Percentiles rank a stretch among this genome's conserved stretches.
Conservation (phyloP, 2,329 filamentous ascomycete species). For the Aureobasidium leucospermi region DNA sequence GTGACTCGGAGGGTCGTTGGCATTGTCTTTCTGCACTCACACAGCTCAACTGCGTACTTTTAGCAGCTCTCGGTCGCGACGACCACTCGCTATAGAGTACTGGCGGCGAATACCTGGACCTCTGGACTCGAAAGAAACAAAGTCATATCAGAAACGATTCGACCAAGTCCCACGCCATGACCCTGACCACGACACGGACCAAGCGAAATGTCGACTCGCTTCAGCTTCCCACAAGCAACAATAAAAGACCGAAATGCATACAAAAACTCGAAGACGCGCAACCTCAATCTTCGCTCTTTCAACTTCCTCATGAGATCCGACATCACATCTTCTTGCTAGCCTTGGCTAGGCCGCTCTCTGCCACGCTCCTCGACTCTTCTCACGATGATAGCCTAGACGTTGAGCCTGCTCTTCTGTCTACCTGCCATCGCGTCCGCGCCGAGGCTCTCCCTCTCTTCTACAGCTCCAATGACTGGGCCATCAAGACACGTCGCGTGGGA, state of each 20-base stretch:
- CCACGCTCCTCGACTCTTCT: background rate
- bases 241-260: background rate
- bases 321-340: conserved; percentile 16
- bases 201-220: background rate
- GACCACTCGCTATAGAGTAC: background rate
- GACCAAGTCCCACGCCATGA: background rate
- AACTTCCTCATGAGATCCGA: conserved; percentile 16
- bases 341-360: background rate
- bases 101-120: no score
- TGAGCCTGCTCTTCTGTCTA: conserved; percentile 11
- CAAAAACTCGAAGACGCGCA: background rate
- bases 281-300: conserved; percentile 10
- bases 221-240: background rate
- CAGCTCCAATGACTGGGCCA: conserved; percentile 9
- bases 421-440: conserved; percentile 8
- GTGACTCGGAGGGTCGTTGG: background rate
- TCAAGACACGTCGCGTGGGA: conserved; percentile 13
- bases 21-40: background rate
- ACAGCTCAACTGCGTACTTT: background rate
- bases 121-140: background rate
- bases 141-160: background rate
- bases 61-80: background rate
- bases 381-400: conserved; percentile 5
- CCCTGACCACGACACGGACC: conserved; percentile 3
- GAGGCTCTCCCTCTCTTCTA: conserved; percentile 15